Evolutionary conservation across 75 land plant species (phyloP), one percentile per base, ranked within the genome.

Genomic region (Larix kaempferi): DNA sequence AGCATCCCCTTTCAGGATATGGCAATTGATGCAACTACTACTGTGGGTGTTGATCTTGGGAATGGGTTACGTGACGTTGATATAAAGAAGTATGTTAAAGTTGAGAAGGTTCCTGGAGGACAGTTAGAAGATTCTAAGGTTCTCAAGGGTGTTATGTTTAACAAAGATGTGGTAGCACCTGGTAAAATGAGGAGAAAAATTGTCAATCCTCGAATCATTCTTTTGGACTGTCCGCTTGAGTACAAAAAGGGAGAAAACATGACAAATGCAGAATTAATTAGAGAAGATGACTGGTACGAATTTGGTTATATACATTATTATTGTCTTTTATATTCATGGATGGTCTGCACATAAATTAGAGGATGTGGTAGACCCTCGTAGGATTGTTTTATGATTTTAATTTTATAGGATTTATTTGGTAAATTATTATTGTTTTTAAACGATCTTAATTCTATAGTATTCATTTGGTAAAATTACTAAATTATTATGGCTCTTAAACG

Each of bases 211-310:
- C 83, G 99, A 8, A 96, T 96, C 62, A 86, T 96, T 77, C 93
- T 96, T 72, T 89, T 96, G 65, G 98, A 96, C 78, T 92, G 87
- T 41, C 99, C 99, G 11, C 90, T 96, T 56, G 99, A 96, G 81
- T 96, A 96, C 76, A 96, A 96, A 77, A 96, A 96, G 80, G 99
- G 99, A 23, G 99, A 96, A 81, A 96, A 96, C 76, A 91, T 90
- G 84, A 96, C 99, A 73, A 96, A 96, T 83, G 95, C 99, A 49
- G 99, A 96, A 76, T 73, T 96, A 71, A 82, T 94, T 29, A 92
- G 77, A 65, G 99, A 94, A 79, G 99, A 96, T 75, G 99, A 96
- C 62, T 96, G 97, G 91, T 88, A 75, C 61, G 69, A 21, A 44
- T 16, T 59, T 74, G 17, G 17, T 57, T 56, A 52, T 55, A 55